Conservation (phyloP, 768 basidiomycete genomes). For the Suillus clintonianus region DNA sequence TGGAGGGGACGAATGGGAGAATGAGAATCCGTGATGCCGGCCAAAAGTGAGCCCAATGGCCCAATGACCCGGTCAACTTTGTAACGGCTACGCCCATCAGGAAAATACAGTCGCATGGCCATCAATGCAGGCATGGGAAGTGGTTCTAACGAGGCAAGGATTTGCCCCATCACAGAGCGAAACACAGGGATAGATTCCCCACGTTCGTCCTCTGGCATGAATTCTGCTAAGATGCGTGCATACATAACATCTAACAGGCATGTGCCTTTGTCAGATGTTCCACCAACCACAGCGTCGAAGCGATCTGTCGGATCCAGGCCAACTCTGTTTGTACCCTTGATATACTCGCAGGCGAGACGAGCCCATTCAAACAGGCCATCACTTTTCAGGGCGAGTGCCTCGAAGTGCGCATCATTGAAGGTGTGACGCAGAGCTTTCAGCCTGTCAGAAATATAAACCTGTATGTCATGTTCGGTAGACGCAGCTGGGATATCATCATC, state of each 20-base stretch:
- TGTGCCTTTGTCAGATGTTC: neutral
- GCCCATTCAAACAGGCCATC: slow-evolving; percentile 11
- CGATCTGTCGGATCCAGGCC: slow-evolving; percentile 1
- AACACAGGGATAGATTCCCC: neutral
- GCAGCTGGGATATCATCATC: neutral
- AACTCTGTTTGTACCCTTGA: neutral
- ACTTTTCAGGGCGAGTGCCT: neutral
- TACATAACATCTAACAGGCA: slow-evolving; percentile 7
- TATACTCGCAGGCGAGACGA: slow-evolving; percentile 11
- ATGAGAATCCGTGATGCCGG: neutral
- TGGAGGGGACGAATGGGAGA: slow-evolving; percentile 21
- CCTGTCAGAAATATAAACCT: neutral
- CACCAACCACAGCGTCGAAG: neutral
- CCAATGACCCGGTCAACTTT: neutral
- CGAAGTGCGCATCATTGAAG: neutral
- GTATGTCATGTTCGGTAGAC: slow-evolving; percentile 2
- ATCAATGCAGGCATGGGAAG: neutral
- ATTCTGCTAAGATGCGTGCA: neutral
- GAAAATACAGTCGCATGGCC: neutral
- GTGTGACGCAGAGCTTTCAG: neutral
- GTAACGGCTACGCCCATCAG: neutral
- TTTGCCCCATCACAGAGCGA: neutral
- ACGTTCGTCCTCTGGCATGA: neutral
- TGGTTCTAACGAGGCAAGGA: slow-evolving; percentile 3
- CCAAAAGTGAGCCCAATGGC: slow-evolving; percentile 4